Evolutionary conservation across 495 filamentous ascomycete species (phyloP), one percentile per base, ranked within the genome.

Genomic region (Penicillium canariense): DNA sequence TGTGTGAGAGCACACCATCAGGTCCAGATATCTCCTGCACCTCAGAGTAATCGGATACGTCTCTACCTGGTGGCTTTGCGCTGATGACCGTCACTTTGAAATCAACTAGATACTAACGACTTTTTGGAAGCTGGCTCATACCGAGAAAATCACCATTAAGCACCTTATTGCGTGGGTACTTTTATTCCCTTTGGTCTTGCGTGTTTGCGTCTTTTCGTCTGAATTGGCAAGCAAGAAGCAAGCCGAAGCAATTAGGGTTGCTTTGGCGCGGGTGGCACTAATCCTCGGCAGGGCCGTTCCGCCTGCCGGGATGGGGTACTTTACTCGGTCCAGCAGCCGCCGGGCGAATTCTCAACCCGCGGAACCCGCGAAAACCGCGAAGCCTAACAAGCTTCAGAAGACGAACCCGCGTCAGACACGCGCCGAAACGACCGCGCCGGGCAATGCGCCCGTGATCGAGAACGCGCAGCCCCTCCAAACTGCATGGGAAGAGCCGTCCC

Each of bases 281-380:
- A 67, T 55, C 54, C 61, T 63, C 60, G 51, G 32, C 36, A 64
- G 63, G 23, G 23, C 43, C 36, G 31, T 59, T 59, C 62, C 59
- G 62, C 62, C 56, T 65, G 50, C 58, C 63, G 51, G 52, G 50
- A 61, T 55, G 60, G 56, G 56, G 26, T 46, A 48, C 51, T 56
- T 59, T 11, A 60, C 56, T 54, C 63, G 52, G 35, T 52, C 55
- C 50, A 30, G 30, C 28, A 35, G 31, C 39, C 52, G 52, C 20
- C 36, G 54, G 48, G 54, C 43, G 22, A 48, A 56, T 57, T 56
- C 54, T 45, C 55, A 55, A 57, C 54, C 61, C 45, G 46, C 43
- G 35, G 49, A 52, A 38, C 40, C 48, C 55, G 43, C 43, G n/a
- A 31, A n/a, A 31, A 6, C n/a, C n/a, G n/a, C 50, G 40, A 55